Percentiles rank a stretch among this genome's conserved stretches.
These are phyloP conservation scores for Aspergillus transmontanensis DNA, from an alignment of 2,329 filamentous ascomycete species.

Conservation along the genomic window DNA sequence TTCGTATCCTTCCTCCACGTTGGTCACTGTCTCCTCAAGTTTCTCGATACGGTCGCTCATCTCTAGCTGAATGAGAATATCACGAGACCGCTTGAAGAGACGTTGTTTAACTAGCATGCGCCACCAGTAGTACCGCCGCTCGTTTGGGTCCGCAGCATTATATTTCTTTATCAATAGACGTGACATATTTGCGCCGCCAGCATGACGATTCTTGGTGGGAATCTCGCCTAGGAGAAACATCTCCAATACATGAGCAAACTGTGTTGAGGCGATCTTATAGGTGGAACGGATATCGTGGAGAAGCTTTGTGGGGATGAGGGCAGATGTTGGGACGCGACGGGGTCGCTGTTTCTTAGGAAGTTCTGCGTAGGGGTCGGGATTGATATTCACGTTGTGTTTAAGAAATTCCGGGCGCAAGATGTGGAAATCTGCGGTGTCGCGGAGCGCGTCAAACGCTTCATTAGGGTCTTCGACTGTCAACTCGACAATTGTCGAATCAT, in stretches of 20 bases:
- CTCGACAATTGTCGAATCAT: constrained; percentile 71
- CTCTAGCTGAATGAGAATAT: constrained; percentile 62
- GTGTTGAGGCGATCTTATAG: constrained; percentile 62
- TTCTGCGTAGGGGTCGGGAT: constrained; percentile 44
- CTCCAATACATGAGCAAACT: constrained; percentile 64
- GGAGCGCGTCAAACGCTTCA: constrained; percentile 66
- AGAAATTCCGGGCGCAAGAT: constrained; percentile 56
- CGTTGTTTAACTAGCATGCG: constrained; percentile 64
- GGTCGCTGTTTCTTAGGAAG: constrained; percentile 39
- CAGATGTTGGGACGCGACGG: constrained; percentile 51
- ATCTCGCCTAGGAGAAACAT: constrained; percentile 64
- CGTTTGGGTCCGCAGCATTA: constrained; percentile 54
- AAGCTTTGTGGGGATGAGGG: constrained; percentile 55
- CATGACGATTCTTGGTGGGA: constrained; percentile 49
- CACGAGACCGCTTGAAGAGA: constrained; percentile 62
- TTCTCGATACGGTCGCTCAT: constrained; percentile 59
- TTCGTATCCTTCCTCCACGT: constrained; percentile 62
- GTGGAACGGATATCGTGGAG: constrained; percentile 53
- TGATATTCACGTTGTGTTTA: constrained; percentile 52
- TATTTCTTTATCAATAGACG: constrained; percentile 51
- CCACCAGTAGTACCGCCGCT: constrained; percentile 67
- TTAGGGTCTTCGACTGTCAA: constrained; percentile 94
- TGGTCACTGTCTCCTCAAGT: constrained; percentile 60
- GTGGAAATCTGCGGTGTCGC: constrained; percentile 63
- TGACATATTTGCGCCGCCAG: constrained; percentile 54